phyloP scores from a whole-genome alignment of 139 green algal species.

The Volvox africanus region DNA sequence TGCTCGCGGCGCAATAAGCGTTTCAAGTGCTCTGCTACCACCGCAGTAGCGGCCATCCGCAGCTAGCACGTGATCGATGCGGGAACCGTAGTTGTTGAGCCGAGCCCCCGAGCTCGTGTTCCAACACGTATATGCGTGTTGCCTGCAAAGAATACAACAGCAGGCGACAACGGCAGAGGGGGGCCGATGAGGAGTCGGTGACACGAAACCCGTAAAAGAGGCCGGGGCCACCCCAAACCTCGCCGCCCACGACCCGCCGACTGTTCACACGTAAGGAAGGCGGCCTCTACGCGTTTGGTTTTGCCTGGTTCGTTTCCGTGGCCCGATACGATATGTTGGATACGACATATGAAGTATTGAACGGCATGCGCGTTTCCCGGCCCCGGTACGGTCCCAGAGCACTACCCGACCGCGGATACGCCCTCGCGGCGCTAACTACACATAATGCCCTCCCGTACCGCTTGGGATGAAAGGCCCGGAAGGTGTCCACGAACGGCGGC shows the following conservation, averaged over 20 bases:
- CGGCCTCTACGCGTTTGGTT: neutral
- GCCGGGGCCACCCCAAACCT: too few species aligned
- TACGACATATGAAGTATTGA: too few species aligned
- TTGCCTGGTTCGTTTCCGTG: neutral
- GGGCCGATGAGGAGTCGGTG: neutral
- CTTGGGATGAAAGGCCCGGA: conserved; percentile 68
- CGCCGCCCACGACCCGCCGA: too few species aligned
- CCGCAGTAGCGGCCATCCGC: conserved; percentile 41
- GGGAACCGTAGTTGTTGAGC: conserved; percentile 83
- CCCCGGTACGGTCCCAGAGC: too few species aligned
- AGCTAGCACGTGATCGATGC: conserved; percentile 85
- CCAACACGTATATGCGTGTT: conserved; percentile 87
- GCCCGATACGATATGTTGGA: too few species aligned
- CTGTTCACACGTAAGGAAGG: neutral
- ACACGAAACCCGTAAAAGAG: too few species aligned
- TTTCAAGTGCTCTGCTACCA: neutral
- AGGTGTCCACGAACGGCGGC: conserved; percentile 64
- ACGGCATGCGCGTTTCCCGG: too few species aligned
- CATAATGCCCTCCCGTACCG: conserved; percentile 14
- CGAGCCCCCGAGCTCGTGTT: conserved; percentile 70
- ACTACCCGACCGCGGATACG: too few species aligned
- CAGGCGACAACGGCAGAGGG: too few species aligned
- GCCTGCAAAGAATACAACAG: conserved; percentile 28
- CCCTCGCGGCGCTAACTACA: neutral
- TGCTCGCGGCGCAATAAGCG: too few species aligned